phyloP scores from a whole-genome alignment of 73 alveolate species.

The Durusdinium trenchii region DNA sequence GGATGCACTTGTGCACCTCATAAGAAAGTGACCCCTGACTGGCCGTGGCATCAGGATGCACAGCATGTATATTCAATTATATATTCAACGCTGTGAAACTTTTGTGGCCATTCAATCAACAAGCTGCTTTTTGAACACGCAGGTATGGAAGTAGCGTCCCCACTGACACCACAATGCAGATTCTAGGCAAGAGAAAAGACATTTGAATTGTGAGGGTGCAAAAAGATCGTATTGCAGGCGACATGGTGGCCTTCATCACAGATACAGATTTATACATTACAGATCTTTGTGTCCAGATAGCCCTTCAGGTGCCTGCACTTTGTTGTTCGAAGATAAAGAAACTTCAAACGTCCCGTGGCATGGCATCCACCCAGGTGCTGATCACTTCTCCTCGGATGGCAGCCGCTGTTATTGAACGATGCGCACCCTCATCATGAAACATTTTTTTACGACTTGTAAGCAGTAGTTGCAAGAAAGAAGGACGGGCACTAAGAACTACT shows the following conservation, averaged over 20 bases:
- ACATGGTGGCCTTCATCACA: constrained; percentile 87
- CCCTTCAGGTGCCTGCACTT: background rate
- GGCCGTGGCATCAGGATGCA: background rate
- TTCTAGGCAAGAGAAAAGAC: constrained; percentile 24
- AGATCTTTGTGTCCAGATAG: constrained; percentile 87
- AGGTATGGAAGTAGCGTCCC: constrained; percentile 91
- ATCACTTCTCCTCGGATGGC: constrained; percentile 89
- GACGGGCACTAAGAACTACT: no score
- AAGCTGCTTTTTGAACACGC: background rate
- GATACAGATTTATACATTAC: constrained; percentile 81
- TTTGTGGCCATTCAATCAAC: no score
- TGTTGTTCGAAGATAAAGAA: background rate
- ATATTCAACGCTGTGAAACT: no score
- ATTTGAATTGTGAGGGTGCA: background rate
- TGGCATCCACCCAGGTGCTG: constrained; percentile 53
- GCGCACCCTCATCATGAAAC: no score
- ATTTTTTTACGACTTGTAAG: no score
- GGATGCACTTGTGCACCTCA: constrained; percentile 96
- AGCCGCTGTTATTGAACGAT: constrained; percentile 74
- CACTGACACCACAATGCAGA: constrained; percentile 88
- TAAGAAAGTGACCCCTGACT: constrained; percentile 94
- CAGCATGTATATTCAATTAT: no score
- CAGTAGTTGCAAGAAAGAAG: no score
- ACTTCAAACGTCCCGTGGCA: background rate
- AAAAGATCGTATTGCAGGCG: constrained; percentile 3